These are phyloP conservation scores for Mycena vitilis DNA, from an alignment of 768 basidiomycete species.

Conservation along the genomic window DNA sequence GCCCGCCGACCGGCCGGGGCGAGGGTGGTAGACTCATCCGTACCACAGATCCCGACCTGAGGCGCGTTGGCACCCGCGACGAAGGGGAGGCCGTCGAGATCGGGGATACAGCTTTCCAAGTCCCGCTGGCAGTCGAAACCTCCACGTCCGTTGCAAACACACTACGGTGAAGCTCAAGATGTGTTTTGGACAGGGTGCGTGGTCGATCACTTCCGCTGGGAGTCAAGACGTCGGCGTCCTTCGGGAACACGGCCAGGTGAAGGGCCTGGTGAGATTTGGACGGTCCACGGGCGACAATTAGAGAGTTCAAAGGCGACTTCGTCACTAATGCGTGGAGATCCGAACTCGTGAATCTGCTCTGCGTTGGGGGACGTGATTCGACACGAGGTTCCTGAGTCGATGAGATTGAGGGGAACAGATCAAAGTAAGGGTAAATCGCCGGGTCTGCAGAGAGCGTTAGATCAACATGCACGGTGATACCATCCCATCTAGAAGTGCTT, in stretches of 20 bases:
- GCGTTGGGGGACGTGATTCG: slow-evolving; percentile 13
- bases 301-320: slow-evolving; percentile 16
- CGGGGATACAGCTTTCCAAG: background rate
- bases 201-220: slow-evolving; percentile 22
- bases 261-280: slow-evolving; percentile 29
- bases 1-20: slow-evolving; percentile 31
- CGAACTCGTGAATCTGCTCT: slow-evolving; percentile 33
- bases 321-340: slow-evolving; percentile 34
- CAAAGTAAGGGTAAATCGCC: slow-evolving; percentile 53
- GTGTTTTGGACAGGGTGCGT: slow-evolving; percentile 20
- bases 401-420: slow-evolving; percentile 48
- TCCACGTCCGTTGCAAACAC: slow-evolving; percentile 29
- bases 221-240: slow-evolving; percentile 25
- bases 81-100: background rate
- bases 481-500: slow-evolving; percentile 1
- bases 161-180: slow-evolving; percentile 26
- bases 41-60: slow-evolving; percentile 31
- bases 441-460: slow-evolving; percentile 44
- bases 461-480: background rate
- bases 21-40: slow-evolving; percentile 34
- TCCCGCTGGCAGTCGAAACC: slow-evolving; percentile 28
- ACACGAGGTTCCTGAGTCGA: slow-evolving; percentile 21
- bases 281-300: background rate
- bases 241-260: slow-evolving; percentile 32
- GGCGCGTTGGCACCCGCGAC: slow-evolving; percentile 11